Evolutionary conservation across 2,329 filamentous ascomycete genomes (phyloP), one percentile per base, ranked within the genome.

Genomic region (Paracamarosporium sp.): DNA sequence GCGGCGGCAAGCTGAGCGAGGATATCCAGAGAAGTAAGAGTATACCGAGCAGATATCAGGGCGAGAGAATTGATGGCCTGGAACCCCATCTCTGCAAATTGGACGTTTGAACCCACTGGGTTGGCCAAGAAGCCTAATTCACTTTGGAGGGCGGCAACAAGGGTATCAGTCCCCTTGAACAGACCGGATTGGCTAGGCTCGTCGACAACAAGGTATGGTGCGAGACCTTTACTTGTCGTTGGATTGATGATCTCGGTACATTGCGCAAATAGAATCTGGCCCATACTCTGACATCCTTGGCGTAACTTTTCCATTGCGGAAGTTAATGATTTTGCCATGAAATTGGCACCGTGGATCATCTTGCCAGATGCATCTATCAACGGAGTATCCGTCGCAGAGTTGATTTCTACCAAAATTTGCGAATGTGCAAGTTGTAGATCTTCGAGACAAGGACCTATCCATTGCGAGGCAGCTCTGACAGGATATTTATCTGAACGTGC

Each of bases 351-450:
- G 50, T 87, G 84, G 57, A 86, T 81, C 24, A 88, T 76, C 9
- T 76, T 67, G 15, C 67, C 72, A 7, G 56, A 63, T 13, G 0
- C 64, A 57, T 89, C 82, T 12, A 90, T 79, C 8, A 91, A 73
- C 0, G 85, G 88, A 67, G 90, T 91, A 65, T 90, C 88, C 0
- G 86, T 87, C 0, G 86, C 86, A 0, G 87, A 88, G 71, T 90
- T 91, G 15, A 89, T 79, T 66, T 91, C 89, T 0, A 81, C 76
- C 0, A 77, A 71, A 0, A 91, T 67, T 66, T 90, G 88, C 2
- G 77, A 69, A 40, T 83, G 77, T 0, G 88, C 85, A 0, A 88
- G 80, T 0, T 78, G 54, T 0, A 91, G 76, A 61, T 90, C 88
- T 68, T 91, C 88, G 0, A 90, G 75, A 17, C 85, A 80, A 0